Conservation (phyloP, 108 stramenopile genomes). For the Cylindrotheca closterium region DNA sequence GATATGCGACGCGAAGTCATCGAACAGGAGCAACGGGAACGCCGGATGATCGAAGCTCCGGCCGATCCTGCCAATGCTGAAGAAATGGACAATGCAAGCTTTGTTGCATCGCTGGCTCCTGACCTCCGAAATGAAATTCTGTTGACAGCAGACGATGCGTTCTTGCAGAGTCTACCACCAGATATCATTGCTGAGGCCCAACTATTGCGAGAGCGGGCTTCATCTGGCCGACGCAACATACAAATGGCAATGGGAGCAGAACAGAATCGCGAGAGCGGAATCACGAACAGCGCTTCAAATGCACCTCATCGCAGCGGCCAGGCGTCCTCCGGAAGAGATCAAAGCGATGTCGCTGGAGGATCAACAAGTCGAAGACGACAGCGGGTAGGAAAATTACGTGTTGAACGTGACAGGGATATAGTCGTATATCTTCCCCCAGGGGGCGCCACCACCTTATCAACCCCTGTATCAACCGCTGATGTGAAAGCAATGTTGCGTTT, state of each 20-base stretch:
- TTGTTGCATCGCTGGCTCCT: conserved; percentile 87
- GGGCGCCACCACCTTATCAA: conserved; percentile 21
- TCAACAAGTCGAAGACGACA: conserved; percentile 26
- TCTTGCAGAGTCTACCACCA: conserved; percentile 78
- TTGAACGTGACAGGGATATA: conserved; percentile 54
- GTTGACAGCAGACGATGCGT: conserved; percentile 81
- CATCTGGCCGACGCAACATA: conserved; percentile 30
- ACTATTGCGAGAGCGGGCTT: conserved; percentile 82
- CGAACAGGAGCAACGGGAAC: conserved; percentile 88
- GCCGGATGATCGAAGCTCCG: conserved; percentile 62
- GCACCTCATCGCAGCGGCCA: conserved; percentile 11
- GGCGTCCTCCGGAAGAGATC: conserved; percentile 6
- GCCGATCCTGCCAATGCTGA: conserved; percentile 91
- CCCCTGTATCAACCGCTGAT: conserved; percentile 54
- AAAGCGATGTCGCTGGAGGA: neutral
- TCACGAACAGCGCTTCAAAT: neutral
- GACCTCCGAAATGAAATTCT: conserved; percentile 92
- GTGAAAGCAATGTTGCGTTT: conserved; percentile 56
- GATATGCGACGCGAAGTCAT: conserved; percentile 93
- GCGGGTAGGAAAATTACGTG: conserved; percentile 47
- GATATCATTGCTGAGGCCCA: conserved; percentile 89
- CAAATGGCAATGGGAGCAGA: conserved; percentile 1
- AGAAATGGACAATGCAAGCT: conserved; percentile 91
- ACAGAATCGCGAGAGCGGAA: conserved; percentile 13
- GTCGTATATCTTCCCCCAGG: conserved; percentile 43